phyloP scores from a whole-genome alignment of 2,329 filamentous ascomycete genomes.

The Dryadomyces quercivorus region DNA sequence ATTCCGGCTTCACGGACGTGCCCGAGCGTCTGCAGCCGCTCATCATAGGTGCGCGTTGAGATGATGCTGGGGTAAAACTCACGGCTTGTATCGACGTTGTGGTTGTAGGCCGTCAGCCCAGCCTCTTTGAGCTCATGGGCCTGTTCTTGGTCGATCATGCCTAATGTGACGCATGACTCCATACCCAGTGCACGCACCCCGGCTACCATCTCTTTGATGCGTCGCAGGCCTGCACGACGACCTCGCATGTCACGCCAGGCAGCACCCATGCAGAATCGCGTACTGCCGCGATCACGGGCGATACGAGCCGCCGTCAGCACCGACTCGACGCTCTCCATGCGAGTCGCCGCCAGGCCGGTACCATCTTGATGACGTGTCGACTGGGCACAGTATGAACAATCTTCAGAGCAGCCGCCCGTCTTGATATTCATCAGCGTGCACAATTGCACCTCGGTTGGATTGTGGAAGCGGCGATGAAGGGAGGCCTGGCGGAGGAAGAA shows the following conservation, averaged over 20 bases:
- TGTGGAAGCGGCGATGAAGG: slow-evolving; percentile 76
- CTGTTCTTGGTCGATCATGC: slow-evolving; percentile 77
- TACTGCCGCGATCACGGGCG: slow-evolving; percentile 74
- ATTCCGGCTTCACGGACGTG: slow-evolving; percentile 79
- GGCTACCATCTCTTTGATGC: slow-evolving; percentile 75
- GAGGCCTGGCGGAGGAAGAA: slow-evolving; percentile 38
- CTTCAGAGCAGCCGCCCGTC: slow-evolving; percentile 81
- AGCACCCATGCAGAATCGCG: slow-evolving; percentile 89
- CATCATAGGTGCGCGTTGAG: slow-evolving; percentile 76
- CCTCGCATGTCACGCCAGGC: slow-evolving; percentile 92
- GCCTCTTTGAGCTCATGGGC: slow-evolving; percentile 73
- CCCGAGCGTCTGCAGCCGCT: slow-evolving; percentile 65
- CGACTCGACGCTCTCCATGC: slow-evolving; percentile 54
- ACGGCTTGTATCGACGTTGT: slow-evolving; percentile 83
- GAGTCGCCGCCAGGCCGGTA: slow-evolving; percentile 60
- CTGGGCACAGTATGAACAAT: slow-evolving; percentile 88
- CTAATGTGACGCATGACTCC: slow-evolving; percentile 87
- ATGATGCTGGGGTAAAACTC: slow-evolving; percentile 84
- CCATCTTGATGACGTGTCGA: slow-evolving; percentile 69
- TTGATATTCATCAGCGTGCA: slow-evolving; percentile 97
- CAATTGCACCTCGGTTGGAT: slow-evolving; percentile 73
- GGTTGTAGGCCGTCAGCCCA: slow-evolving; percentile 84
- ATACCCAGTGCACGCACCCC: slow-evolving; percentile 73
- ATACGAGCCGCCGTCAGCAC: slow-evolving; percentile 67
- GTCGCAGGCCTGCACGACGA: slow-evolving; percentile 69